Evolutionary conservation across 805 yeast genomes (phyloP).

Genomic region (Torulaspora maleeae): DNA sequence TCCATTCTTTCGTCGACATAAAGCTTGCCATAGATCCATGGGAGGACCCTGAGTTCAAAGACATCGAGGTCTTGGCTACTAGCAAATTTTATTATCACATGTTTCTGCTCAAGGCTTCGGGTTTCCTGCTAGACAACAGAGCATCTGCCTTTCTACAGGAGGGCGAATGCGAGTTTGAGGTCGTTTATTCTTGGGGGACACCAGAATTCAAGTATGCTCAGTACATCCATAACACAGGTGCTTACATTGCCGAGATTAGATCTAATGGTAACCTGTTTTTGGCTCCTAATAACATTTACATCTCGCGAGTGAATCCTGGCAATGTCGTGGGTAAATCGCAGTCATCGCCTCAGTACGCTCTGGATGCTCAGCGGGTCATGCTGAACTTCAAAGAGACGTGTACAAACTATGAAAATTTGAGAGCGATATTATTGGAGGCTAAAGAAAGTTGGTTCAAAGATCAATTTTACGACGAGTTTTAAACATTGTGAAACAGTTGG

Average conservation of each 20-base stretch:
- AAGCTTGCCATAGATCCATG: slow-evolving; percentile 68
- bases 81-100: slow-evolving; percentile 73
- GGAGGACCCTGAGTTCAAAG: slow-evolving; percentile 51
- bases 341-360: slow-evolving; percentile 32
- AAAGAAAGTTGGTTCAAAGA: slow-evolving; percentile 43
- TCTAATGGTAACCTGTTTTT: slow-evolving; percentile 72
- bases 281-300: slow-evolving; percentile 83
- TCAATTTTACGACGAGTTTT: slow-evolving; percentile 30
- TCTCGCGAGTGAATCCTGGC: slow-evolving; percentile 62
- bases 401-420: slow-evolving; percentile 44
- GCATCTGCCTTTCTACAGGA: slow-evolving; percentile 60
- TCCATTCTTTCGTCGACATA: slow-evolving; percentile 77
- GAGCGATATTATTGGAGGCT: slow-evolving; percentile 56
- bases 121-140: slow-evolving; percentile 77
- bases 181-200: slow-evolving; percentile 86
- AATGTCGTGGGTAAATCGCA: slow-evolving; percentile 34
- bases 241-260: slow-evolving; percentile 80
- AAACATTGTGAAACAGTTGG: background rate
- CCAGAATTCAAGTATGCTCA: slow-evolving; percentile 81
- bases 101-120: slow-evolving; percentile 60
- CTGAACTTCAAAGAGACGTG: slow-evolving; percentile 61
- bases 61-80: slow-evolving; percentile 40
- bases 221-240: slow-evolving; percentile 85
- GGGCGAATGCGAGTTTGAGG: slow-evolving; percentile 50
- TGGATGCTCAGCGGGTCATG: slow-evolving; percentile 74